These are phyloP conservation scores for Fusarium sp. DNA, from an alignment of 2,329 filamentous ascomycete genomes.

Conservation along the genomic window DNA sequence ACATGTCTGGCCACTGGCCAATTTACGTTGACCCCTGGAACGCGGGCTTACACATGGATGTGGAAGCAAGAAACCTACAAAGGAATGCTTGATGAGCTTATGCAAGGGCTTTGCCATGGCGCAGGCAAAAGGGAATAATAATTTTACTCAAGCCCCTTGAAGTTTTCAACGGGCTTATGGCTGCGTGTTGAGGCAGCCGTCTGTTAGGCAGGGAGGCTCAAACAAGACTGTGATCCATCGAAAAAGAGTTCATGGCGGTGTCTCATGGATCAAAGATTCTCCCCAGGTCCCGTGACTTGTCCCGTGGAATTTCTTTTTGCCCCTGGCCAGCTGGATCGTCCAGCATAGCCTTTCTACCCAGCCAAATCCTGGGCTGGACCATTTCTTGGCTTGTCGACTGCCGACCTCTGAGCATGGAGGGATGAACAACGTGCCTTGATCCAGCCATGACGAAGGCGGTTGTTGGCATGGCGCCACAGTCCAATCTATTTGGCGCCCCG, in stretches of 20 bases:
- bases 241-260: neutral
- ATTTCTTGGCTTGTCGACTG: conserved; percentile 18
- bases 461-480: conserved; percentile 27
- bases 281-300: neutral
- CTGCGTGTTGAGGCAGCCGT: neutral
- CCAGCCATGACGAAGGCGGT: conserved; percentile 31
- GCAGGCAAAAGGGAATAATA: neutral
- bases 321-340: conserved; percentile 10
- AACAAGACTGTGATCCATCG: neutral
- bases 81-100: neutral
- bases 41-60: conserved; percentile 4
- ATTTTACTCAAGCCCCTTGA: neutral
- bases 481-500: conserved; percentile 22
- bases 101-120: neutral
- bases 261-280: neutral
- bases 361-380: conserved; percentile 12
- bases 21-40: neutral
- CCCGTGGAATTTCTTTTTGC: conserved; percentile 16
- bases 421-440: conserved; percentile 33
- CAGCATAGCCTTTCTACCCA: conserved; percentile 16
- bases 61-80: neutral
- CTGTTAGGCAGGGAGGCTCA: neutral
- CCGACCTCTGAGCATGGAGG: conserved; percentile 34
- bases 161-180: neutral
- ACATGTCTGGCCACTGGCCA: neutral